Base-by-base conservation (phyloP, 108 stramenopile species). In the Skeletonema menzelii region DNA sequence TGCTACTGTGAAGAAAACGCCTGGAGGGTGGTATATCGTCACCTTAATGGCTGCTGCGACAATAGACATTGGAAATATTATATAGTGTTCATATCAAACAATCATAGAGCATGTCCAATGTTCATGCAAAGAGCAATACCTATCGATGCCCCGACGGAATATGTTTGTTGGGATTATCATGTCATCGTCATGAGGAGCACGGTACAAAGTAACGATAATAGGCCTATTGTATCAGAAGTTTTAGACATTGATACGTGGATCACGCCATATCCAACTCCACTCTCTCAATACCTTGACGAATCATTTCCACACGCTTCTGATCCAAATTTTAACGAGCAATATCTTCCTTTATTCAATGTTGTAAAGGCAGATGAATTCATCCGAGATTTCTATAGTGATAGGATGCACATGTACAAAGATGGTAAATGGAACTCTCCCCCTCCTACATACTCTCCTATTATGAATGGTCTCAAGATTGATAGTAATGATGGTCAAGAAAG, bases 1-100 rank as follows among this genome's bases (percentile, higher is more conserved):
- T 95, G 85, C 69, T 95, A 87, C 70, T 95, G 94, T 75, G 94
- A 95, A 82, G 94, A 95, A 77, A 95, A 95, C 73, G 90, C 83
- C 0, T 95, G 91, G 91, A 66, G 94, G 37, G 42, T 95, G 40
- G 88, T 80, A 8, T 87, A 91, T 64, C 88, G 91, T 5, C 85
- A 79, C 31, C 70, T 83, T 5, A 26, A 22, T 4, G 3, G 38
- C 38, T 15, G 20, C 20, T 19, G 12, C 14, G 27, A 55, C 30
- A 61, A 79, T 49, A 11, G 37, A 13, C 28, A 47, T 12, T 59
- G 76, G 31, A 22, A 69, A 0, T 90, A 90, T 78, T 74, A 71
- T 56, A 87, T 90, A 24, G 86, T 85, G 0, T 92, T 92, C 71
- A 68, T 92, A 8, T 86, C 88, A 53, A 95, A 92, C 76, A 74